These are phyloP conservation scores for Lupinus albus DNA, from an alignment of 306 rosid genomes.

Conservation along the genomic window DNA sequence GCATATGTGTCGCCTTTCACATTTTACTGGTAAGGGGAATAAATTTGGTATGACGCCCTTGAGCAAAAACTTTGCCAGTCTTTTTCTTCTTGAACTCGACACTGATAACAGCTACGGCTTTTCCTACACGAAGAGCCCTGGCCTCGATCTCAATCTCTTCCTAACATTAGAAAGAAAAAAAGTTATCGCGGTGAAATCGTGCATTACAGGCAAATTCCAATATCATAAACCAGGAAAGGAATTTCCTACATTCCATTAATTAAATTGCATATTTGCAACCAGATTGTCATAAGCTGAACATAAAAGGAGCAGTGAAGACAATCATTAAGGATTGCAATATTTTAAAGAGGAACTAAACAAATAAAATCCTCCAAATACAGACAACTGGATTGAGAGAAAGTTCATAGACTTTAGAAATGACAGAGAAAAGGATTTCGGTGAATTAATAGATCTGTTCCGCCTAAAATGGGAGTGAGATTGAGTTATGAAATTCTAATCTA, in stretches of 20 bases:
- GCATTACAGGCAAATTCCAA: no score
- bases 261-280: no score
- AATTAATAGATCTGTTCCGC: no score
- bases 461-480: no score
- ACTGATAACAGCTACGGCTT: constrained; percentile 60
- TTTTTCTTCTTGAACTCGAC: constrained; percentile 74
- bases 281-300: no score
- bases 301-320: no score
- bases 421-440: background rate
- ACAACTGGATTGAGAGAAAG: background rate
- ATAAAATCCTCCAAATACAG: background rate
- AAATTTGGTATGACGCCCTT: constrained; percentile 82
- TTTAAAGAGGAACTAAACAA: constrained; percentile 4
- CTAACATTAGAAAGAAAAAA: constrained; percentile 25
- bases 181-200: no score
- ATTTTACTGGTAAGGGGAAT: constrained; percentile 60
- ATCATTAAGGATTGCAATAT: no score
- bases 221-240: no score
- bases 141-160: constrained; percentile 80
- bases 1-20: constrained; percentile 39
- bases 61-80: constrained; percentile 74
- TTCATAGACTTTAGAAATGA: background rate
- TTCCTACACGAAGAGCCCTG: constrained; percentile 65
- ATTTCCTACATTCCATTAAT: no score
- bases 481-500: no score